phyloP scores from a whole-genome alignment of 2,329 filamentous ascomycete species.

The Endocalyx cinctus region DNA sequence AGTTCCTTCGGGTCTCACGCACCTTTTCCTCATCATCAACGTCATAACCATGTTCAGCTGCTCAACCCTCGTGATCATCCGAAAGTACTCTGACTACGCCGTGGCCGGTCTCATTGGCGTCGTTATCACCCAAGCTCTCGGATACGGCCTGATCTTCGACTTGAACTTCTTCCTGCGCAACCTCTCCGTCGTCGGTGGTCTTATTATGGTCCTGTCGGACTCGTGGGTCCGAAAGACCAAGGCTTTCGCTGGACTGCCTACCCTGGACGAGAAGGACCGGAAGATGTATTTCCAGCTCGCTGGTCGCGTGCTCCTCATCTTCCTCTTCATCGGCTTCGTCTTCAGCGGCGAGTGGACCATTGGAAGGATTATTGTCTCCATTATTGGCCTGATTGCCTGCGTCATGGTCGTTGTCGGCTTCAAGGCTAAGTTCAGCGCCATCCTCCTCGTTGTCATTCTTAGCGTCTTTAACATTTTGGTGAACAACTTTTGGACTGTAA shows the following conservation, averaged over 20 bases:
- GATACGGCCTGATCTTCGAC: slow-evolving; percentile 97
- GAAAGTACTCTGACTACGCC: slow-evolving; percentile 90
- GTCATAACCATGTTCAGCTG: slow-evolving; percentile 81
- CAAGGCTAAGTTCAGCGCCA: slow-evolving; percentile 99
- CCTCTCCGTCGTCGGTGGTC: slow-evolving; percentile 90
- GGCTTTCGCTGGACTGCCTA: slow-evolving; percentile 88
- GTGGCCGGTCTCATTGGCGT: slow-evolving; percentile 86
- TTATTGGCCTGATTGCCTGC: slow-evolving; percentile 84
- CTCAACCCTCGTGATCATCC: slow-evolving; percentile 81
- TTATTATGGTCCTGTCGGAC: slow-evolving; percentile 97
- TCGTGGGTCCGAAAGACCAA: slow-evolving; percentile 98
- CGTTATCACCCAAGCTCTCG: slow-evolving; percentile 87
- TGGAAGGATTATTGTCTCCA: slow-evolving; percentile 78
- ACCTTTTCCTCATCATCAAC: slow-evolving; percentile 88
- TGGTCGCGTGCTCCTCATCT: slow-evolving; percentile 90
- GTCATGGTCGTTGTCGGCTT: slow-evolving; percentile 99
- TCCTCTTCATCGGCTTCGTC: slow-evolving; percentile 95
- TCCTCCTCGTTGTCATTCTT: slow-evolving; percentile 88
- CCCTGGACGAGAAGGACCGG: slow-evolving; percentile 97
- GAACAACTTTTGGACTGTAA: slow-evolving; percentile 99
- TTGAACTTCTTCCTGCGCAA: slow-evolving; percentile 99
- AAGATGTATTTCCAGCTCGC: slow-evolving; percentile 99
- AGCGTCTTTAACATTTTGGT: slow-evolving; percentile 96
- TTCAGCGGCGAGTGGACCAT: slow-evolving; percentile 92
- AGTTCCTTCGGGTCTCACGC: slow-evolving; percentile 87